These are phyloP conservation scores for Erythrophleum ivorense DNA, from an alignment of 331 rosid genomes.

Conservation along the genomic window DNA sequence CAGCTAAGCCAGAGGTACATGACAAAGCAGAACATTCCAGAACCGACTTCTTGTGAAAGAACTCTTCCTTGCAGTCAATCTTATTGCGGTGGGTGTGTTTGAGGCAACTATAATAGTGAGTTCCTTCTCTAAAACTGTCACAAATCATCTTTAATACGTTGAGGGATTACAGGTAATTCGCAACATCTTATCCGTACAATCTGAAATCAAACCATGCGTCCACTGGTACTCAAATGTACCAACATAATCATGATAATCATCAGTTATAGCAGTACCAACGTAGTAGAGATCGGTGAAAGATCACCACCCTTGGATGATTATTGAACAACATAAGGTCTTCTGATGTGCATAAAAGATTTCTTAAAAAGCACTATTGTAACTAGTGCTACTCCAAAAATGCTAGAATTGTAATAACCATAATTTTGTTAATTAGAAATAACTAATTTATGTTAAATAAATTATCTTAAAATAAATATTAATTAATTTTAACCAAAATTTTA, in stretches of 20 bases:
- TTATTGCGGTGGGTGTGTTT: not conserved
- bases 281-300: constrained; percentile 43
- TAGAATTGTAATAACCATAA: not conserved
- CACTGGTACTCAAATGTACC: constrained; percentile 79
- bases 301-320: constrained; percentile 32
- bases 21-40: constrained; percentile 14
- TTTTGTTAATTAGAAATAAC: too few relatives aligned
- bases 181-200: constrained; percentile 57
- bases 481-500: too few relatives aligned
- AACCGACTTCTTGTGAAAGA: not conserved
- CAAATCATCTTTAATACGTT: not conserved
- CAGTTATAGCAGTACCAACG: constrained; percentile 85
- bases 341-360: constrained; percentile 23
- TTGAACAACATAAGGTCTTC: constrained; percentile 16
- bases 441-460: too few relatives aligned
- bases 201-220: constrained; percentile 77
- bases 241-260: constrained; percentile 65
- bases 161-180: constrained; percentile 46
- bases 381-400: not conserved
- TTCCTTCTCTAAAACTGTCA: not conserved
- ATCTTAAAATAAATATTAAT: too few relatives aligned
- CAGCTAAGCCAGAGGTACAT: constrained; percentile 2
- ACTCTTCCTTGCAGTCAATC: not conserved
- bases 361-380: not conserved
- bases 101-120: not conserved